Base-by-base conservation (phyloP, 257 asterid genomes). In the Scutellaria barbata region DNA sequence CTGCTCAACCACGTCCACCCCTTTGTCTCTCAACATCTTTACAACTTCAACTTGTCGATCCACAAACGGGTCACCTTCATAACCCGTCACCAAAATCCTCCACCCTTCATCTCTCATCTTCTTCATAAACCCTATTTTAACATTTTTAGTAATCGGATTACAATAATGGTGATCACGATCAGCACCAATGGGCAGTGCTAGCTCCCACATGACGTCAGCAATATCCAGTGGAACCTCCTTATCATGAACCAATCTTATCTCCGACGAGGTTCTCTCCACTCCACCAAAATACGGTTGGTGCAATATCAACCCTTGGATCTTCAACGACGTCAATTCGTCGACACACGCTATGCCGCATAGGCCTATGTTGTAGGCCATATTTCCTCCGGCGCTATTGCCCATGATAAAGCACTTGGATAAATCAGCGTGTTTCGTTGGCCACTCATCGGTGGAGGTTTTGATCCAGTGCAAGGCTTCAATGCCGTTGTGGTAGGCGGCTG, bases 401-500 rank as follows among this genome's bases (percentile, higher is more conserved):
- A 87, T 73, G 7, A 87, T 68, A 63, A 70, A 89, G 37, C 88
- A 75, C 8, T 50, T 79, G 0, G 91, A 82, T 3, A 79, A 47
- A 41, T 89, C 91, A 0, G 82, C 90, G 18, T 73, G 66, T 4
- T 65, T 58, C n/a, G 63, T 52, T 59, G 87, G 14, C 89, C 90
- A 81, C 11, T 84, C 94, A 2, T 76, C 84, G 4, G 18, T 8
- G 41, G 73, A 14, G 46, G 71, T 57, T 42, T 48, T 72, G 16
- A 80, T 33, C 90, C 90, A 87, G 1, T 61, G 35, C 25, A 89
- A 8, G 0, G 79, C 84, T 12, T 84, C 85, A 52, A 63, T 0
- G 71, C 78, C 72, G 63, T 85, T 94, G n/a, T 86, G 86, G 17
- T 86, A 86, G 25, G 92, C 92, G n/a, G 89, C 87, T 4, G 90